A percentile compares a stretch with the other conserved stretches of the same genome.
phyloP scores from a whole-genome alignment of 2,329 filamentous ascomycete genomes.

The Grosmannia clavigera region DNA sequence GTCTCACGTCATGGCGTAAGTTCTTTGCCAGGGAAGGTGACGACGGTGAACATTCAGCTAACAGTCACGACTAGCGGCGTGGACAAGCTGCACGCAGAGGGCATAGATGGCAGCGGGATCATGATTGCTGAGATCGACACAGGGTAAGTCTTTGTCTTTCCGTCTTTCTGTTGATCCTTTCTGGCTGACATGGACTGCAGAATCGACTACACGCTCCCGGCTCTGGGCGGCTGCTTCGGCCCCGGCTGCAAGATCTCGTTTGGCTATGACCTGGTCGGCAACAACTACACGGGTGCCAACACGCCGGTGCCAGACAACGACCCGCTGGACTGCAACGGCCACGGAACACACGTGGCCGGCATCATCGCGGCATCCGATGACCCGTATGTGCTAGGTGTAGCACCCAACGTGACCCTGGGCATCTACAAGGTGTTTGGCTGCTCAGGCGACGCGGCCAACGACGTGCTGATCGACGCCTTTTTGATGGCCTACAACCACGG shows the following conservation, averaged over 20 bases:
- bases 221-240: slow-evolving; percentile 9
- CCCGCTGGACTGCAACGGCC: slow-evolving; percentile 42
- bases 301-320: slow-evolving; percentile 28
- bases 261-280: slow-evolving; percentile 9
- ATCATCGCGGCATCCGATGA: slow-evolving; percentile 47
- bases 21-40: not conserved
- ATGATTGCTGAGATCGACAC: not conserved
- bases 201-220: slow-evolving; percentile 8
- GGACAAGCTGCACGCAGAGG: not conserved
- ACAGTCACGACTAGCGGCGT: not conserved
- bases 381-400: slow-evolving; percentile 22
- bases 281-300: slow-evolving; percentile 25
- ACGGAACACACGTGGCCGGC: slow-evolving; percentile 50
- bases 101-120: not conserved
- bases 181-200: not conserved
- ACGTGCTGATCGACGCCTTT: slow-evolving; percentile 22
- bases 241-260: slow-evolving; percentile 7
- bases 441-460: slow-evolving; percentile 14
- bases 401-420: slow-evolving; percentile 14
- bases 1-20: not conserved
- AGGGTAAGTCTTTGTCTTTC: not conserved
- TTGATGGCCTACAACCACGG: slow-evolving; percentile 22
- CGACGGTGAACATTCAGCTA: not conserved
- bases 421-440: slow-evolving; percentile 16
- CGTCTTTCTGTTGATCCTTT: not conserved